Percentiles rank a stretch among this genome's conserved stretches.
These are phyloP conservation scores for Alternaria metachromatica DNA, from an alignment of 2,329 filamentous ascomycete genomes.

Conservation along the genomic window DNA sequence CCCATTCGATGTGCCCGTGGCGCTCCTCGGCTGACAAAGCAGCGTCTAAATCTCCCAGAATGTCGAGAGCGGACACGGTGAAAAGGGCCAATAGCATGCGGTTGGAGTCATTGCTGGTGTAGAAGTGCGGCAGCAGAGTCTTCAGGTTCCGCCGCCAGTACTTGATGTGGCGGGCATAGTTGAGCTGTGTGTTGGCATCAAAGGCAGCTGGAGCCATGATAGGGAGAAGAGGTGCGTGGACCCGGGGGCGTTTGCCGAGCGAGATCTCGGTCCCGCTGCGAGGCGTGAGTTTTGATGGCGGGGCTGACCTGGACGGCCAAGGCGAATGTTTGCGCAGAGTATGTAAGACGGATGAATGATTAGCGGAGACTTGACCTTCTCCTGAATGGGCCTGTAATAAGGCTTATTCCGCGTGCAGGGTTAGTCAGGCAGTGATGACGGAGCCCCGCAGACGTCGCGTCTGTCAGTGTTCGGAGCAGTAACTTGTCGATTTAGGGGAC, in stretches of 20 bases:
- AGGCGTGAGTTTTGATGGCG: constrained; percentile 9
- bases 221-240: constrained; percentile 5
- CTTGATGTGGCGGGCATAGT: constrained; percentile 69
- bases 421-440: background rate
- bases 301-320: constrained; percentile 11
- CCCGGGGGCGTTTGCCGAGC: constrained; percentile 13
- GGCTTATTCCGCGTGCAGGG: background rate
- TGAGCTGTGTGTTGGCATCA: constrained; percentile 33
- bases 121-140: constrained; percentile 78
- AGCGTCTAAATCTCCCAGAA: constrained; percentile 70
- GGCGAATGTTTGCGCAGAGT: background rate
- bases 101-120: constrained; percentile 88
- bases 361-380: background rate
- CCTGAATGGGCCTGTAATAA: background rate
- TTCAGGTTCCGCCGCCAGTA: constrained; percentile 93
- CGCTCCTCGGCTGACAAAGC: constrained; percentile 63
- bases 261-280: constrained; percentile 7
- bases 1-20: constrained; percentile 71
- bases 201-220: constrained; percentile 27
- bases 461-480: background rate
- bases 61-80: constrained; percentile 81
- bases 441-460: background rate
- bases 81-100: constrained; percentile 91
- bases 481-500: background rate
- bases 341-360: background rate